phyloP scores from a whole-genome alignment of 2,329 filamentous ascomycete genomes.

The Cladosporium sp. region DNA sequence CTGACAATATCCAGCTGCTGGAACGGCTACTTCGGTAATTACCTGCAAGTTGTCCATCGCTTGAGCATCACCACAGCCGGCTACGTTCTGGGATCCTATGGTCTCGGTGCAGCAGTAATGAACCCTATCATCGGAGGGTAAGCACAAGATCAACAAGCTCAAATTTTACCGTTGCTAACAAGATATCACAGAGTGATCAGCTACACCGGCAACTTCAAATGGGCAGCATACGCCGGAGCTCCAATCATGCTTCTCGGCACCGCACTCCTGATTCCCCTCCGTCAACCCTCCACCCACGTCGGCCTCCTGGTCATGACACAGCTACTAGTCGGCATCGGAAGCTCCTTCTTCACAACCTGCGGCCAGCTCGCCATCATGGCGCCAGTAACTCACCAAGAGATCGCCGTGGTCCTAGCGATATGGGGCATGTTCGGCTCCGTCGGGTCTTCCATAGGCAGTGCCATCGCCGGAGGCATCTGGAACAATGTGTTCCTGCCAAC shows the following conservation, averaged over 20 bases:
- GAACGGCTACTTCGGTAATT: slow-evolving; percentile 44
- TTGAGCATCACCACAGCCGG: slow-evolving; percentile 29
- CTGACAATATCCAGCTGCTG: slow-evolving; percentile 40
- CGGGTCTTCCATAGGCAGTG: slow-evolving; percentile 56
- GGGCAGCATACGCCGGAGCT: slow-evolving; percentile 34
- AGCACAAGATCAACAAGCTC: neutral
- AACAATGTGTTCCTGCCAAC: slow-evolving; percentile 26
- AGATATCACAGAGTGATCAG: neutral
- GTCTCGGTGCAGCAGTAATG: neutral
- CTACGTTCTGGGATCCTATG: slow-evolving; percentile 26
- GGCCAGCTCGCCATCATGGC: slow-evolving; percentile 63
- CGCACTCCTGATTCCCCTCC: slow-evolving; percentile 39
- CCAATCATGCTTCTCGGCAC: slow-evolving; percentile 36
- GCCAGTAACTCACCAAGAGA: slow-evolving; percentile 37
- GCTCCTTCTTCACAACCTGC: slow-evolving; percentile 58
- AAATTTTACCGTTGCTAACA: neutral
- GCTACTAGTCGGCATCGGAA: slow-evolving; percentile 60
- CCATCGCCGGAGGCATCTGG: slow-evolving; percentile 29
- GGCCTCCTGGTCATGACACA: slow-evolving; percentile 57
- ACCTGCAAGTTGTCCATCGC: slow-evolving; percentile 43
- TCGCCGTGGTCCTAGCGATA: slow-evolving; percentile 28
- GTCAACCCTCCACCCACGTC: slow-evolving; percentile 42
- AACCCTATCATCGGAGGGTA: slow-evolving; percentile 47
- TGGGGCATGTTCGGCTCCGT: slow-evolving; percentile 26
- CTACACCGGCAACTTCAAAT: slow-evolving; percentile 2